Evolutionary conservation across 2,329 filamentous ascomycete species (phyloP).

Genomic region (Trichoderma simmonsii): DNA sequence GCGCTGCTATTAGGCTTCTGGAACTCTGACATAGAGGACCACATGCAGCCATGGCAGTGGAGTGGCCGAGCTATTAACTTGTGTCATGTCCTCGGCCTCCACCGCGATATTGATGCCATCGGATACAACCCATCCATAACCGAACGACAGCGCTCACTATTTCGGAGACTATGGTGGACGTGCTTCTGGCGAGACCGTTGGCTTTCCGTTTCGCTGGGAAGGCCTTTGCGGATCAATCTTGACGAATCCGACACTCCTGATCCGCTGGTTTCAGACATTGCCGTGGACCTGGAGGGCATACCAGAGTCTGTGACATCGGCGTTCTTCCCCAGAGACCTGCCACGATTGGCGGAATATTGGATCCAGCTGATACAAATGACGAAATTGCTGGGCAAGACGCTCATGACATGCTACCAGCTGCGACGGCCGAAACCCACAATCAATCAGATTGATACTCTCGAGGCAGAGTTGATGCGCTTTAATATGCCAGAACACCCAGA

Average conservation of each 20-base stretch:
- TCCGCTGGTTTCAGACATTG: slow-evolving; percentile 5
- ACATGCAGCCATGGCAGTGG: slow-evolving; percentile 14
- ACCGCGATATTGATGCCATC: slow-evolving; percentile 5
- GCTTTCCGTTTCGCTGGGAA: neutral
- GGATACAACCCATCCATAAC: slow-evolving; percentile 12
- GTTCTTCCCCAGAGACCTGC: slow-evolving; percentile 4
- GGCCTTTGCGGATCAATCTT: neutral
- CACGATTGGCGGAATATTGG: slow-evolving; percentile 4
- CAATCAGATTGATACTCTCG: neutral
- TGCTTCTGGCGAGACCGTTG: slow-evolving; percentile 9
- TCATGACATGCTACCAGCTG: slow-evolving; percentile 1
- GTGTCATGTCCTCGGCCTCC: neutral
- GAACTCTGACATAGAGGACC: slow-evolving; percentile 6
- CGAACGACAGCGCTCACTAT: slow-evolving; percentile 3
- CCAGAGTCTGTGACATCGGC: slow-evolving; percentile 2
- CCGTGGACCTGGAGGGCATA: neutral
- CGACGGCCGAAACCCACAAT: neutral
- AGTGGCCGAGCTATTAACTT: slow-evolving; percentile 5
- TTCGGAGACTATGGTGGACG: slow-evolving; percentile 10
- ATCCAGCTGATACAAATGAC: slow-evolving; percentile 1
- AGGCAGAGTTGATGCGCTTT: slow-evolving; percentile 3
- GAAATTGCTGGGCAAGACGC: slow-evolving; percentile 2
- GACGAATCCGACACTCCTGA: slow-evolving; percentile 11
- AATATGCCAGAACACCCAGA: slow-evolving; percentile 2
- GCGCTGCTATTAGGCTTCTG: slow-evolving; percentile 2